Percentiles rank a stretch among this genome's conserved stretches.
Evolutionary conservation across 768 basidiomycete genomes (phyloP).

Genomic region (Arthromyces matolae): DNA sequence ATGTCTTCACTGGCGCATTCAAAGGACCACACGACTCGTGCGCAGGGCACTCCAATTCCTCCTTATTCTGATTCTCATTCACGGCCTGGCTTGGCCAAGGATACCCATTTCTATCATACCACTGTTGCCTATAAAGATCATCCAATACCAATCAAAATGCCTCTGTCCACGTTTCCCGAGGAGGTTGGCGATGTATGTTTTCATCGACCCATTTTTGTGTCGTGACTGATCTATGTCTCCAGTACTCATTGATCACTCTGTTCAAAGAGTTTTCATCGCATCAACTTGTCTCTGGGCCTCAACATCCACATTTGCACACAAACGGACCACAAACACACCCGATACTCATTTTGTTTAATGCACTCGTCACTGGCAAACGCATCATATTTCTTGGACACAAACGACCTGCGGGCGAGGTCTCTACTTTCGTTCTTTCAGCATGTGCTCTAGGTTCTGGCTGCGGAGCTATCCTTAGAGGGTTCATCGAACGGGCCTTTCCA

Average conservation of each 20-base stretch:
- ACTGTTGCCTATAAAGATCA: slow-evolving; percentile 80
- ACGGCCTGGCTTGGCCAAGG: slow-evolving; percentile 57
- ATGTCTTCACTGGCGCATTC: slow-evolving; percentile 54
- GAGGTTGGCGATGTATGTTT: slow-evolving; percentile 90
- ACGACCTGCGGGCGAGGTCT: slow-evolving; percentile 86
- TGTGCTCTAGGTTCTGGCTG: slow-evolving; percentile 92
- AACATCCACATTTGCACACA: slow-evolving; percentile 92
- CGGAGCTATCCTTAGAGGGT: slow-evolving; percentile 77
- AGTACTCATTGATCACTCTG: slow-evolving; percentile 93
- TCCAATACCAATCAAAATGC: slow-evolving; percentile 86
- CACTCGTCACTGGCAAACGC: slow-evolving; percentile 91
- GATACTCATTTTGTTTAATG: slow-evolving; percentile 94
- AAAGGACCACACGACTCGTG: slow-evolving; percentile 38
- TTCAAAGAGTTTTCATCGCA: slow-evolving; percentile 74
- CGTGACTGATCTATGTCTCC: background rate
- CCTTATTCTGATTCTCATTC: slow-evolving; percentile 44
- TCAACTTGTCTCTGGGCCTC: slow-evolving; percentile 61
- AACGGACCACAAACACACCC: slow-evolving; percentile 89
- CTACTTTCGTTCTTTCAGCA: slow-evolving; percentile 88
- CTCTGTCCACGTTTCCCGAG: slow-evolving; percentile 83
- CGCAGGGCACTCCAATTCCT: slow-evolving; percentile 33
- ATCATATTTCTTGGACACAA: slow-evolving; percentile 92
- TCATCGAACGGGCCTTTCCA: slow-evolving; percentile 90
- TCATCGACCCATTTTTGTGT: background rate
- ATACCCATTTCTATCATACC: slow-evolving; percentile 94